Conservation (phyloP, 2,329 filamentous ascomycete genomes). For the Lecanosticta acicola region DNA sequence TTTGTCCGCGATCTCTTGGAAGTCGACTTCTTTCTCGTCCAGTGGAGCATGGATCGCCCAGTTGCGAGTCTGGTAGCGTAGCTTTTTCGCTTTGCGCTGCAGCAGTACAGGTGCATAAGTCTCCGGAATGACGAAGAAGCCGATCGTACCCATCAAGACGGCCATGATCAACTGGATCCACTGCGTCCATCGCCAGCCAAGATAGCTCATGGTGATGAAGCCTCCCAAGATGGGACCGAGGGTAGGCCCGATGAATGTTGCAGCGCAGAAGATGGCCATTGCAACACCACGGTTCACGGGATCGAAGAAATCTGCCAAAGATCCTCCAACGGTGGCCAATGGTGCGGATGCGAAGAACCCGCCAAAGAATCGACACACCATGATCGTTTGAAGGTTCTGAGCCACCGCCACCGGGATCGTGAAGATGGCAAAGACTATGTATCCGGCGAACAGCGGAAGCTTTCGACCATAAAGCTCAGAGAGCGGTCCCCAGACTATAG, state of each 20-base stretch:
- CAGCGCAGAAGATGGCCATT: slow-evolving; percentile 21
- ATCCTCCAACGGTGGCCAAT: slow-evolving; percentile 43
- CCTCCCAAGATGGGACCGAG: slow-evolving; percentile 25
- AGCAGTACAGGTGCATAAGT: slow-evolving; percentile 43
- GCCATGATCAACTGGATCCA: slow-evolving; percentile 37
- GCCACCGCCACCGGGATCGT: slow-evolving; percentile 52
- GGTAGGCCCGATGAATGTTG: slow-evolving; percentile 26
- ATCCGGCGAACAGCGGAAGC: slow-evolving; percentile 30
- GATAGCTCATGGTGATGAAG: slow-evolving; percentile 23
- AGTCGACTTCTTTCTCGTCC: slow-evolving; percentile 39
- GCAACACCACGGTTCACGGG: slow-evolving; percentile 26
- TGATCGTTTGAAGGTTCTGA: slow-evolving; percentile 49
- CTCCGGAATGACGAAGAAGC: slow-evolving; percentile 46
- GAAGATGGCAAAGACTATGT: slow-evolving; percentile 47
- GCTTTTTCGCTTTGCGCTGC: slow-evolving; percentile 44
- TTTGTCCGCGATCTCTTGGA: slow-evolving; percentile 46
- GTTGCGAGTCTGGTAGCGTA: slow-evolving; percentile 50
- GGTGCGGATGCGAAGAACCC: slow-evolving; percentile 50
- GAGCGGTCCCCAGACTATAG: slow-evolving; percentile 13
- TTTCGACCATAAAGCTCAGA: slow-evolving; percentile 54
- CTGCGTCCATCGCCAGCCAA: slow-evolving; percentile 30
- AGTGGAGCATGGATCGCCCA: slow-evolving; percentile 31
- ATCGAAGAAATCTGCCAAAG: slow-evolving; percentile 24
- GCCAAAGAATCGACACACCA: slow-evolving; percentile 51
- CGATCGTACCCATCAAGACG: slow-evolving; percentile 39